These are phyloP conservation scores for Penstemon eatonii DNA, from an alignment of 257 asterid species.

Conservation along the genomic window DNA sequence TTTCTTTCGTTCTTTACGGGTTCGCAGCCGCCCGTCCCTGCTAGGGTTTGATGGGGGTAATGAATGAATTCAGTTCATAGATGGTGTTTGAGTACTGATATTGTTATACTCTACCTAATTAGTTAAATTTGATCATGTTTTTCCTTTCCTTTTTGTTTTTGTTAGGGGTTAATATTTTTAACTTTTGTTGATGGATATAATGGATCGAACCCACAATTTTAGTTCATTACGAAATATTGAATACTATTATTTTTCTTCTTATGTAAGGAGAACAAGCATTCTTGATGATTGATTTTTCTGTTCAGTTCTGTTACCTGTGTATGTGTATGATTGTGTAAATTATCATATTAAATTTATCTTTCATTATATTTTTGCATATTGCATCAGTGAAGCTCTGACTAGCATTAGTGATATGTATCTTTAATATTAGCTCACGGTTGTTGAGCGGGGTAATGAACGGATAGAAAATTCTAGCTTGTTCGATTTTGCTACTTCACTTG, in stretches of 20 bases:
- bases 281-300: not conserved
- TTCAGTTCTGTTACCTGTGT: not conserved
- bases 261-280: not conserved
- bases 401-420: too few relatives aligned
- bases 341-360: too few relatives aligned
- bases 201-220: constrained; percentile 22
- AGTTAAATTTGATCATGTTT: constrained; percentile 9
- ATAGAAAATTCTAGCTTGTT: too few relatives aligned
- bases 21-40: constrained; percentile 36
- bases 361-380: too few relatives aligned
- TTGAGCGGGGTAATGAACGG: too few relatives aligned
- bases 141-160: constrained; percentile 3
- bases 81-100: constrained; percentile 3
- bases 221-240: constrained; percentile 3
- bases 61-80: constrained; percentile 18
- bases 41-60: constrained; percentile 57
- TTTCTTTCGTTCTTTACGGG: constrained; percentile 68
- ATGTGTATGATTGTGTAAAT: too few relatives aligned
- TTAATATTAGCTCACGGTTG: too few relatives aligned
- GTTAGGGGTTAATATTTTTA: constrained; percentile 21
- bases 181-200: constrained; percentile 20
- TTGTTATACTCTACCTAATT: not conserved
- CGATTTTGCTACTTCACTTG: too few relatives aligned
- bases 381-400: too few relatives aligned
- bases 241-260: not conserved